Conservation (phyloP, 83 land plant genomes). For the Picea abies region DNA sequence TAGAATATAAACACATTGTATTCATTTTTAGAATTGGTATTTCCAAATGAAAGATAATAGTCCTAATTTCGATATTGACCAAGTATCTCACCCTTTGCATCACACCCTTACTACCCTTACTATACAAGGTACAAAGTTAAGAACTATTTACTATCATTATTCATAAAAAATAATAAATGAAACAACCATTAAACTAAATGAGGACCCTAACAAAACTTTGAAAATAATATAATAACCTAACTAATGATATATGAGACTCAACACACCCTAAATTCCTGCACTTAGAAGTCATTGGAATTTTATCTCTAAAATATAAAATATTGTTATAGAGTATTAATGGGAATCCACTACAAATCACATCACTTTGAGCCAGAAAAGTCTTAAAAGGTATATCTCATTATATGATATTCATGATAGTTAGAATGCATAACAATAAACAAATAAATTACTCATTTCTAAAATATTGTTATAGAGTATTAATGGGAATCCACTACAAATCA, state of each 20-base stretch:
- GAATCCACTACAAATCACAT: too few species aligned
- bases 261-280: slow-evolving; percentile 26
- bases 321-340: too few species aligned
- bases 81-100: neutral
- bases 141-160: neutral
- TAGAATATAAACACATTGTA: neutral
- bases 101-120: neutral
- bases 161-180: neutral
- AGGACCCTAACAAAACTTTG: slow-evolving; percentile 19
- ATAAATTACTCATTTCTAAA: slow-evolving; percentile 37
- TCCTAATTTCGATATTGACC: neutral
- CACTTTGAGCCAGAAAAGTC: too few species aligned
- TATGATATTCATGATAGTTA: neutral
- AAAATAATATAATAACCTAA: slow-evolving; percentile 22
- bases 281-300: neutral
- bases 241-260: slow-evolving; percentile 21
- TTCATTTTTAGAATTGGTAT: neutral
- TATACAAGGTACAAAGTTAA: neutral
- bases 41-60: neutral
- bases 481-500: too few species aligned
- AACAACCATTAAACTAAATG: neutral
- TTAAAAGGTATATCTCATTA: neutral
- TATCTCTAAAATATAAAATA: too few species aligned
- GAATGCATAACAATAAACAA: neutral
- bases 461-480: too few species aligned